Percentiles rank a stretch among this genome's conserved stretches.
These are phyloP conservation scores for Cytospora schulzeri DNA, from an alignment of 2,329 filamentous ascomycete genomes.

Conservation along the genomic window DNA sequence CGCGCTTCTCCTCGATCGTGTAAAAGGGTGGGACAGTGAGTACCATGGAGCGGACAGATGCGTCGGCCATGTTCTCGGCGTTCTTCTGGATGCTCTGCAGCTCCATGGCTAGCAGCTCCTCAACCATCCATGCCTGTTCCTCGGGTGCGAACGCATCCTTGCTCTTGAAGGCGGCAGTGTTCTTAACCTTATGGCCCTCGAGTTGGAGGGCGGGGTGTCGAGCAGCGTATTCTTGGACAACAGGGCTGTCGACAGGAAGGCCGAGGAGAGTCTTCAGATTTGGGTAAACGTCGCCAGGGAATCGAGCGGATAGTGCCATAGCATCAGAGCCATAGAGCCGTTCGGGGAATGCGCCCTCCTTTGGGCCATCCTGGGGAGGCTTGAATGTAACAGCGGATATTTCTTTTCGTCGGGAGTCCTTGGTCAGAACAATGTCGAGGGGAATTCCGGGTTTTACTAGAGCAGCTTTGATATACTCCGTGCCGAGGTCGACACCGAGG, in stretches of 20 bases:
- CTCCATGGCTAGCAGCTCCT: slow-evolving; percentile 96
- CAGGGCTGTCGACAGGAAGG: slow-evolving; percentile 60
- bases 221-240: slow-evolving; percentile 69
- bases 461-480: slow-evolving; percentile 94
- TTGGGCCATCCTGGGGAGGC: slow-evolving; percentile 67
- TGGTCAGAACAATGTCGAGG: slow-evolving; percentile 95
- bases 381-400: slow-evolving; percentile 91
- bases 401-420: slow-evolving; percentile 97
- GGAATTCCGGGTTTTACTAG: slow-evolving; percentile 96
- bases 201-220: slow-evolving; percentile 80
- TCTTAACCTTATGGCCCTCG: slow-evolving; percentile 59
- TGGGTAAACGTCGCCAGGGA: slow-evolving; percentile 90
- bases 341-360: slow-evolving; percentile 75
- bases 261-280: slow-evolving; percentile 93
- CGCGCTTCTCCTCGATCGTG: slow-evolving; percentile 85
- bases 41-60: slow-evolving; percentile 76
- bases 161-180: slow-evolving; percentile 83
- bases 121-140: slow-evolving; percentile 74
- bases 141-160: slow-evolving; percentile 59
- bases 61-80: slow-evolving; percentile 78
- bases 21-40: slow-evolving; percentile 91
- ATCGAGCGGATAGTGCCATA: slow-evolving; percentile 80
- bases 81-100: slow-evolving; percentile 89
- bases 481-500: slow-evolving; percentile 90
- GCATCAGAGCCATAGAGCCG: slow-evolving; percentile 91